phyloP scores from a whole-genome alignment of 129 eudicot species.

The Ambrosia trifida region DNA sequence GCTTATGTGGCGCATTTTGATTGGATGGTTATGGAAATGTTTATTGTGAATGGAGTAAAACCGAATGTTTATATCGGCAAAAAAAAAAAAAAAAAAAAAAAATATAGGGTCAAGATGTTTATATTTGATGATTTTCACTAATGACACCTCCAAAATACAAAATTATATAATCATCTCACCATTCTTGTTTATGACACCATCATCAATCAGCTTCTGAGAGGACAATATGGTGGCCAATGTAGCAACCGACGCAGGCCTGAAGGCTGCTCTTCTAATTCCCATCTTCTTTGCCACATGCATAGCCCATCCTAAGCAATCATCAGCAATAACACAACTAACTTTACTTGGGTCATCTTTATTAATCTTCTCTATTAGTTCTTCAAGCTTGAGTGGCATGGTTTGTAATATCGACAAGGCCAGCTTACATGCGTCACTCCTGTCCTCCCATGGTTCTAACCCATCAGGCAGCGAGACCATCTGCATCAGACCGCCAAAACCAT shows the following conservation, averaged over 20 bases:
- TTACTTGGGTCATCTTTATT: constrained; percentile 19
- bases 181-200: constrained; percentile 40
- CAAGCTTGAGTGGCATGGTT: constrained; percentile 39
- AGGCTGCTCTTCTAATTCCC: constrained; percentile 41
- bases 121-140: no score
- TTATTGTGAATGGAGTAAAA: no score
- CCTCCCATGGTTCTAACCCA: constrained; percentile 55
- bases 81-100: no score
- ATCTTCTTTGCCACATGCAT: constrained; percentile 41
- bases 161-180: constrained; percentile 36
- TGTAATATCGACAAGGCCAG: constrained; percentile 19
- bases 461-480: constrained; percentile 50
- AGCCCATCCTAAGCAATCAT: constrained; percentile 44
- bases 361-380: constrained; percentile 39
- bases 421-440: constrained; percentile 43
- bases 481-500: constrained; percentile 23
- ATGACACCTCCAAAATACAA: no score
- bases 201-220: constrained; percentile 39
- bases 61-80: no score
- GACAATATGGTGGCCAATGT: constrained; percentile 26
- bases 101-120: no score
- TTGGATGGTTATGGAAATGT: no score
- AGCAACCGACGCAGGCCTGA: constrained; percentile 50
- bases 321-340: constrained; percentile 53
- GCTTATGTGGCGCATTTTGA: no score